Base-by-base conservation (phyloP, 331 rosid species). In the Pyracantha coccinea region DNA sequence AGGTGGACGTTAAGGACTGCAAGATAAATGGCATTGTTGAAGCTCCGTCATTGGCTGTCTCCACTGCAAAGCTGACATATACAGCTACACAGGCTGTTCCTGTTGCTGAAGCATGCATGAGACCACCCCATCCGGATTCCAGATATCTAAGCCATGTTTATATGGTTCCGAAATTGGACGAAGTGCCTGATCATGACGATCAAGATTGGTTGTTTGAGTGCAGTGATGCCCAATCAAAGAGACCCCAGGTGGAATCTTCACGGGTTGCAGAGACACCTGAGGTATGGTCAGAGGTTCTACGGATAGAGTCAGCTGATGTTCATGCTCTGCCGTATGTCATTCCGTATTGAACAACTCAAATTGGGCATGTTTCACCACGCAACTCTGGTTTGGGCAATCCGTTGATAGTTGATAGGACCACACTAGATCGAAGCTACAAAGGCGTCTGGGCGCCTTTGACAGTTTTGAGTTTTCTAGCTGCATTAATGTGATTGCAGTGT, bases 271-370 rank as follows among this genome's bases (percentile, higher is more conserved):
- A 74, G 71, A 72, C 77, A 50, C 86, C 71, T 5, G 87, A 81
- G 68, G 97, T 93, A 31, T 93, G 98, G 98, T 90, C 94, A 16
- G 96, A 91, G 81, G 91, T 83, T 76, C 80, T 86, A 82, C 90
- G 82, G 79, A 77, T 93, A 68, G 93, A 85, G 85, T 72, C 84
- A 0, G 87, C 91, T 68, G 94, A 89, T 72, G 73, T 91, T 74
- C 82, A 68, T 66, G 96, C 96, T 74, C 84, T 91, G 77, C 98
- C 98, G 2, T 91, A 93, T 80, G 98, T 93, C 65, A 76, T 93
- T 82, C 98, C 97, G 11, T 91, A 91, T 82, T 91, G 86, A 95
- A 81, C 70, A 62, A 55, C 70, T 78, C 61, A 11, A 72, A 76
- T 41, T n/a, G 75, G 44, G 82, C 87, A 74, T 54, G 64, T 67